Conservation (phyloP, 148 eudicot species). For the Limonium bicolor region DNA sequence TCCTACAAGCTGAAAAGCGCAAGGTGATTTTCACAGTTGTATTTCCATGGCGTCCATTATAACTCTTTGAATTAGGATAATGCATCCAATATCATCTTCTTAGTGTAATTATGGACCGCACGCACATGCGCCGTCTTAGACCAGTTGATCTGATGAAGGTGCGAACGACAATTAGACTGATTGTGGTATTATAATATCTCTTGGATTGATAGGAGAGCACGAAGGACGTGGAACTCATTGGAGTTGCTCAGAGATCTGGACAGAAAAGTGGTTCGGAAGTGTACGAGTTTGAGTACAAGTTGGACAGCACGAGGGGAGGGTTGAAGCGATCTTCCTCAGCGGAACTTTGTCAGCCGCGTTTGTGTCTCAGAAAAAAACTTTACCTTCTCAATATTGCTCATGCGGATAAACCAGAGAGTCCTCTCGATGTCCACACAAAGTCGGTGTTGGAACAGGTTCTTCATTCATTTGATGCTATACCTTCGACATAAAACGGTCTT, state of each 20-base stretch:
- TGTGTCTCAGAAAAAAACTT: slow-evolving; percentile 62
- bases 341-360: too few relatives aligned
- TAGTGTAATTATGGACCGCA: too few relatives aligned
- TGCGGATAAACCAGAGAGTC: slow-evolving; percentile 56
- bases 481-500: slow-evolving; percentile 8
- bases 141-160: too few relatives aligned
- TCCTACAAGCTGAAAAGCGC: slow-evolving; percentile 78
- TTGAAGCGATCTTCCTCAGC: slow-evolving; percentile 74
- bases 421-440: slow-evolving; percentile 34
- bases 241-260: slow-evolving; percentile 50
- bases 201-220: slow-evolving; percentile 83
- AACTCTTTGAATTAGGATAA: too few relatives aligned
- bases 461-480: slow-evolving; percentile 66
- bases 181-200: too few relatives aligned
- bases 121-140: too few relatives aligned
- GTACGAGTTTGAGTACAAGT: slow-evolving; percentile 66
- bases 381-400: slow-evolving; percentile 76
- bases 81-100: too few relatives aligned
- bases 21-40: too few relatives aligned
- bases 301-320: slow-evolving; percentile 90
- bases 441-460: slow-evolving; percentile 46
- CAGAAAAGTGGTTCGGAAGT: slow-evolving; percentile 34
- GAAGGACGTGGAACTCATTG: slow-evolving; percentile 56
- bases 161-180: too few relatives aligned
- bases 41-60: too few relatives aligned